phyloP scores from a whole-genome alignment of 495 filamentous ascomycete genomes.

The Aspergillus bridgeri region DNA sequence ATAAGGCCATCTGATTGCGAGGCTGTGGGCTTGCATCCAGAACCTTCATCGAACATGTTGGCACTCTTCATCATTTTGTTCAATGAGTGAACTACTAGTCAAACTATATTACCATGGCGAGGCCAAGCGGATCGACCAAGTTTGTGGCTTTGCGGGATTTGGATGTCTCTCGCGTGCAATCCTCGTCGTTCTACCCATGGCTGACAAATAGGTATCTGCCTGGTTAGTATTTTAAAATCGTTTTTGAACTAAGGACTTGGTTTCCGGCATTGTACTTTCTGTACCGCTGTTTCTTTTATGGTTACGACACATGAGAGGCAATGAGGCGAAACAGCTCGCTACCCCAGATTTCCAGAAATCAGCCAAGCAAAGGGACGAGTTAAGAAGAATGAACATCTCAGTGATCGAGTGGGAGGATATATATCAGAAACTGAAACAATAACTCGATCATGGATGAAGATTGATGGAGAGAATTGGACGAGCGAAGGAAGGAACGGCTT shows the following conservation, averaged over 20 bases:
- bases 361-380: neutral
- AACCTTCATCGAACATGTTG: neutral
- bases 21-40: neutral
- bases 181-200: neutral
- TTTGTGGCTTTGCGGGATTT: neutral
- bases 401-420: too few species aligned
- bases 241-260: too few species aligned
- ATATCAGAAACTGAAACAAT: neutral
- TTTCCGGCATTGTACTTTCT: too few species aligned
- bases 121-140: neutral
- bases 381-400: too few species aligned
- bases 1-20: neutral
- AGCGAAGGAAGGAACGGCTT: neutral
- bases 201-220: neutral
- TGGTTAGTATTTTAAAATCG: too few species aligned
- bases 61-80: neutral
- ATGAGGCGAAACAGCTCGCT: neutral
- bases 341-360: neutral
- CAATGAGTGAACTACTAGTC: neutral
- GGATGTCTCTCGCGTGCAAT: neutral
- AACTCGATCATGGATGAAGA: neutral
- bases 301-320: neutral
- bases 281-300: too few species aligned
- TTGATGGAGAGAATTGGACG: neutral
- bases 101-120: neutral